Evolutionary conservation across 2,329 filamentous ascomycete genomes (phyloP).

Genomic region (Daldinia eschscholtzii): DNA sequence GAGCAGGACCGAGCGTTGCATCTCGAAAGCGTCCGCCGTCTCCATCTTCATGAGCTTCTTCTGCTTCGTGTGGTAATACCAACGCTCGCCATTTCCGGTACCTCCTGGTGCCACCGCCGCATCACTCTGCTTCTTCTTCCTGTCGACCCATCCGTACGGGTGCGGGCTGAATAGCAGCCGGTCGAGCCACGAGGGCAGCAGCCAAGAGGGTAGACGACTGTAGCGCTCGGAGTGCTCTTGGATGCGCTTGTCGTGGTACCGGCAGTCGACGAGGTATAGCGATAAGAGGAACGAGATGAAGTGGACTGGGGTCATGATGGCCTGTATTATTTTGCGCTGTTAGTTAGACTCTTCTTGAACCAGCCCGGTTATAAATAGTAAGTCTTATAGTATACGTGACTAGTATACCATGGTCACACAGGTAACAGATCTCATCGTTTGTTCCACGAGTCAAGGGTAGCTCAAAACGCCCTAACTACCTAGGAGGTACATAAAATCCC

Average conservation of each 20-base stretch:
- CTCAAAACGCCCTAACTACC: not conserved
- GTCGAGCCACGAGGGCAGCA: conserved; percentile 58
- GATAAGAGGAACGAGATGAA: conserved; percentile 75
- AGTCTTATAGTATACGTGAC: not conserved
- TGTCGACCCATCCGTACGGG: conserved; percentile 54
- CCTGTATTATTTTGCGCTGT: conserved; percentile 47
- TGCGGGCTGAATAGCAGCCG: conserved; percentile 57
- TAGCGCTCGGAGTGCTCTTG: conserved; percentile 51
- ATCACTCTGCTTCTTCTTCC: conserved; percentile 15
- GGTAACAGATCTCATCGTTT: not conserved
- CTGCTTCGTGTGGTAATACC: conserved; percentile 69
- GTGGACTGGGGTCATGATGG: conserved; percentile 72
- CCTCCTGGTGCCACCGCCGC: conserved; percentile 9
- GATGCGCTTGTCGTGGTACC: conserved; percentile 64
- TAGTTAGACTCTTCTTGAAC: not conserved
- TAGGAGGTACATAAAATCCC: not conserved
- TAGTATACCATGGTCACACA: not conserved
- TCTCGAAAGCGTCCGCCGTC: conserved; percentile 72
- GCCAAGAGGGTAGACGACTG: conserved; percentile 30
- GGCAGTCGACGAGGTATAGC: conserved; percentile 71
- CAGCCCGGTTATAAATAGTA: not conserved
- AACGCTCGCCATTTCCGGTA: conserved; percentile 48
- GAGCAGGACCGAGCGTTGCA: conserved; percentile 67
- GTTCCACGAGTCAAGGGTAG: not conserved
- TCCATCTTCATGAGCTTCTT: conserved; percentile 72